A percentile compares a stretch with the other conserved stretches of the same genome.
phyloP scores from a whole-genome alignment of 768 basidiomycete genomes.

The Termitomyces sp. region DNA sequence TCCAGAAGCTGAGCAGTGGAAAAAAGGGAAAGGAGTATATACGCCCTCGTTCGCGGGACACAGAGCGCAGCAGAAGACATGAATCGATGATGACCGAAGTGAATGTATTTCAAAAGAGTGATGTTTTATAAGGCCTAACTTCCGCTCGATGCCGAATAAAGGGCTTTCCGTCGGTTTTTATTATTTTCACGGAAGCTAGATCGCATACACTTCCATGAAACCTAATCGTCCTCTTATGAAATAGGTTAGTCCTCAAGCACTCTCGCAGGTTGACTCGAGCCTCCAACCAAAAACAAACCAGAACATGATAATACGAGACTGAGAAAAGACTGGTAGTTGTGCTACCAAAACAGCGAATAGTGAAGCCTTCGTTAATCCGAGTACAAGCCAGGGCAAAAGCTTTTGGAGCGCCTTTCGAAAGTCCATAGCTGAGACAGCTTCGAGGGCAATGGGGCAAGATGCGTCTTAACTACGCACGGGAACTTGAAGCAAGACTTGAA shows the following conservation, averaged over 20 bases:
- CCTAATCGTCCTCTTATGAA: neutral
- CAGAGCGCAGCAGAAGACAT: neutral
- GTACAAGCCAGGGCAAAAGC: neutral
- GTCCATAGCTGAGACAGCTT: neutral
- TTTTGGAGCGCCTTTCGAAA: neutral
- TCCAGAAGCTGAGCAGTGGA: conserved; percentile 34
- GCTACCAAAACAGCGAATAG: too few relatives aligned
- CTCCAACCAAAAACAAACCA: too few relatives aligned
- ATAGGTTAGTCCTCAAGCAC: neutral
- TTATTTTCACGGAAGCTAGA: neutral
- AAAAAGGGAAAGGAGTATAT: conserved; percentile 20
- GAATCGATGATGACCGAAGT: neutral
- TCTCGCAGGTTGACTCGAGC: neutral
- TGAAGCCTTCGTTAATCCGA: neutral
- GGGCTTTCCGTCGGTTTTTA: neutral
- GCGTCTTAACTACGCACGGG: neutral
- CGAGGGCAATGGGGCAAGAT: neutral
- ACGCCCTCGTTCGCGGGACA: neutral
- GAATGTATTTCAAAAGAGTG: neutral
- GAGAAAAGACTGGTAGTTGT: neutral
- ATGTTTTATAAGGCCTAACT: neutral
- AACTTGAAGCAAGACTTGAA: neutral
- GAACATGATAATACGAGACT: too few relatives aligned
- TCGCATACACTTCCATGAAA: neutral
- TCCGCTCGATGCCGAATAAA: neutral